A percentile compares a stretch with the other conserved stretches of the same genome.
These are phyloP conservation scores for Leishmania guyanensis DNA, from an alignment of 208 protist species.

Conservation along the genomic window DNA sequence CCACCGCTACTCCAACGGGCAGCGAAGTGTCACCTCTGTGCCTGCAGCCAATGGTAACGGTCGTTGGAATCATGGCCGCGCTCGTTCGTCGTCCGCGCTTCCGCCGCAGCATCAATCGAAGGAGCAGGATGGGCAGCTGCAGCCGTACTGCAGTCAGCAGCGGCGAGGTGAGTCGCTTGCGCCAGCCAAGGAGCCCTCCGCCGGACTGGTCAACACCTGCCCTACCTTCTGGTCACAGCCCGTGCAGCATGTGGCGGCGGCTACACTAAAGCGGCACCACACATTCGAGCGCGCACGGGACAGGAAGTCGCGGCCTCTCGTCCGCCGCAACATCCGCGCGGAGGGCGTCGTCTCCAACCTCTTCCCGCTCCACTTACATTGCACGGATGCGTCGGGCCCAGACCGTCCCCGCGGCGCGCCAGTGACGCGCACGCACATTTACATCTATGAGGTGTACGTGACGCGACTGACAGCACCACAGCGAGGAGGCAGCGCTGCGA, in stretches of 20 bases:
- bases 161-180: background rate
- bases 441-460: conserved; percentile 80
- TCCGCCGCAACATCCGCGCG: conserved; percentile 59
- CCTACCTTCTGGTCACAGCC: conserved; percentile 58
- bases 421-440: conserved; percentile 31
- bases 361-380: conserved; percentile 50
- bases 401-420: background rate
- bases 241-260: conserved; percentile 35
- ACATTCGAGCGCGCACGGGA: conserved; percentile 51
- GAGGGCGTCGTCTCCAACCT: conserved; percentile 84
- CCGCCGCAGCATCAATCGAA: background rate
- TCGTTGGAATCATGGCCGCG: background rate
- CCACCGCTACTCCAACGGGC: background rate
- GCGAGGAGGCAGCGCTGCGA: background rate
- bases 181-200: background rate
- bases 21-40: conserved; percentile 5
- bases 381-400: background rate
- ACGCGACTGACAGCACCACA: conserved; percentile 34
- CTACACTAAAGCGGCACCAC: conserved; percentile 56
- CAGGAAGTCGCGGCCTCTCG: conserved; percentile 62
- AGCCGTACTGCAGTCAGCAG: background rate
- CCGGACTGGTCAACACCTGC: conserved; percentile 6
- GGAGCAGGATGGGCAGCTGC: conserved; percentile 1
- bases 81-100: background rate
- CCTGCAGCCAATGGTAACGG: background rate